These are phyloP conservation scores for Colletotrichum musicola DNA, from an alignment of 2,329 filamentous ascomycete genomes.

Conservation along the genomic window DNA sequence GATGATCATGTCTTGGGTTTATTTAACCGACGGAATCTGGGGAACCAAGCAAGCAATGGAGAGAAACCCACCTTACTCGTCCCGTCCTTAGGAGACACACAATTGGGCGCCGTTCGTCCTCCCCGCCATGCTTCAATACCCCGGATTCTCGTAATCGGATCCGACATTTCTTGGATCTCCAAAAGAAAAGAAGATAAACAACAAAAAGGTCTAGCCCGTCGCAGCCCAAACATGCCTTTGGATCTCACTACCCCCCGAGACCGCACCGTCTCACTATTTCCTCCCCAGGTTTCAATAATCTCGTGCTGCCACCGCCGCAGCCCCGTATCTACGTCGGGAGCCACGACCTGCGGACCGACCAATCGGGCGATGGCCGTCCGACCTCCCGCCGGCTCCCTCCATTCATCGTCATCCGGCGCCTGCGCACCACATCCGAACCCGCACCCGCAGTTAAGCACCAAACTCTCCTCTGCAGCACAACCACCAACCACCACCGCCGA, in stretches of 20 bases:
- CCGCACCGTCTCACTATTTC: constrained; percentile 16
- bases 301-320: constrained; percentile 3
- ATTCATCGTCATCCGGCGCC: constrained; percentile 15
- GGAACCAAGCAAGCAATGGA: neutral
- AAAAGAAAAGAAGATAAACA: neutral
- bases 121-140: neutral
- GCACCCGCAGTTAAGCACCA: neutral
- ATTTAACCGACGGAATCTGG: constrained; percentile 15
- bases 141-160: neutral
- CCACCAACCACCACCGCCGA: neutral
- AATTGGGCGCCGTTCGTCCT: neutral
- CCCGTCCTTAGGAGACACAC: neutral
- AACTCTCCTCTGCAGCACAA: constrained; percentile 19
- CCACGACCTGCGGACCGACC: constrained; percentile 7
- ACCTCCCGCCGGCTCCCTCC: constrained; percentile 21
- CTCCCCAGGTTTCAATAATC: constrained; percentile 23
- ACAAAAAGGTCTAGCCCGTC: neutral
- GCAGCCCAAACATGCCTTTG: constrained; percentile 1
- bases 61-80: neutral
- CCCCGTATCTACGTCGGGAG: constrained; percentile 6
- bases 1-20: neutral
- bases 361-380: constrained; percentile 37
- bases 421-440: constrained; percentile 6
- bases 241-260: constrained; percentile 7
- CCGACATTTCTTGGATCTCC: neutral